Percentiles rank a stretch among this genome's conserved stretches.
These are phyloP conservation scores for Penicillium sp. DNA, from an alignment of 2,329 filamentous ascomycete genomes.

Conservation along the genomic window DNA sequence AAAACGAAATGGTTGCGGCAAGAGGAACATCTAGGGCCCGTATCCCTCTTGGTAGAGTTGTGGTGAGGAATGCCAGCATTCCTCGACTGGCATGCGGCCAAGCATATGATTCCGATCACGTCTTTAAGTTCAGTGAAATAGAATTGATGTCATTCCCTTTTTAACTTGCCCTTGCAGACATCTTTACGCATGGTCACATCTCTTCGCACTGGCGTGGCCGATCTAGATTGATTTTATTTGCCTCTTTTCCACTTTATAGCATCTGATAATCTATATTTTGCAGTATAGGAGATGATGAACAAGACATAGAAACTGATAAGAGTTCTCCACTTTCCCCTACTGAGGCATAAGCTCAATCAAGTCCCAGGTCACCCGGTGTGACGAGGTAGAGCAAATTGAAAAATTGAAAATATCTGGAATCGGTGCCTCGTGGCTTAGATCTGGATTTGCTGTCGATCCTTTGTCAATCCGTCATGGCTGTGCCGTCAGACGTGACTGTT, in stretches of 20 bases:
- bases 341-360: too few relatives aligned
- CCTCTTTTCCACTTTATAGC: too few relatives aligned
- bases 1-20: slow-evolving; percentile 4
- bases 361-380: too few relatives aligned
- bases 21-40: not conserved
- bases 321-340: too few relatives aligned
- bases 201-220: not conserved
- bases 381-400: too few relatives aligned
- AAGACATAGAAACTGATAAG: too few relatives aligned
- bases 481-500: slow-evolving; percentile 15
- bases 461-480: slow-evolving; percentile 15
- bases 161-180: not conserved
- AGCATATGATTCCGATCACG: not conserved
- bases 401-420: not conserved
- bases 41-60: not conserved
- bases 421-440: slow-evolving; percentile 4
- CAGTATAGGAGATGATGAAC: too few relatives aligned
- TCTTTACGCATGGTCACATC: not conserved
- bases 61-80: slow-evolving; percentile 12
- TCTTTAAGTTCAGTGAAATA: not conserved
- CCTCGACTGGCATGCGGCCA: slow-evolving; percentile 12
- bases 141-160: not conserved
- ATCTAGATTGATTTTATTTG: not conserved
- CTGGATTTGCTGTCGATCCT: slow-evolving; percentile 14
- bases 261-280: too few relatives aligned